These are phyloP conservation scores for Manihot esculenta DNA, from an alignment of 441 rosid genomes.

Conservation along the genomic window DNA sequence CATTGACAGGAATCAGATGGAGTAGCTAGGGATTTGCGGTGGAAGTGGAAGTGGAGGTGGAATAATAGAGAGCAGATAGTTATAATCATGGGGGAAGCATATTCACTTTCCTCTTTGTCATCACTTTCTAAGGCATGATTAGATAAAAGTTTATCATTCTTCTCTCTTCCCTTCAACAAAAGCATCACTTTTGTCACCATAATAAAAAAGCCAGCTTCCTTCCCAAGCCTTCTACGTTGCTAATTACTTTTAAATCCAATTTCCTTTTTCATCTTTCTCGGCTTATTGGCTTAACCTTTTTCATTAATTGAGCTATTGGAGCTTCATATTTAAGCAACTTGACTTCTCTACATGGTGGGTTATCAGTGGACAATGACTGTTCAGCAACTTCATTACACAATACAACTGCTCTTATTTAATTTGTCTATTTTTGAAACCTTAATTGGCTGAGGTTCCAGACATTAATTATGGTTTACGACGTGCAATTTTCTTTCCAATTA, in stretches of 20 bases:
- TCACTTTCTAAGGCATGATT: conserved; percentile 88
- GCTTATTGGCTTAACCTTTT: conserved; percentile 1
- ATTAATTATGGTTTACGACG: no score
- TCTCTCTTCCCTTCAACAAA: conserved; percentile 25
- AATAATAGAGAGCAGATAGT: conserved; percentile 42
- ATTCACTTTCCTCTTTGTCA: conserved; percentile 82
- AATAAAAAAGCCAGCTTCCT: conserved; percentile 31
- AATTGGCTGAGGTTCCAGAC: no score
- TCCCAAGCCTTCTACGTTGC: conserved; percentile 37
- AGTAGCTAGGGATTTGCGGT: conserved; percentile 48
- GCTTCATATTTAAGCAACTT: conserved; percentile 3
- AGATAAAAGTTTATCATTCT: conserved; percentile 59
- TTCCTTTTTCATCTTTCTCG: background rate
- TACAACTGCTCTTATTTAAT: background rate
- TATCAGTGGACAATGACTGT: background rate
- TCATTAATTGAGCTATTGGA: background rate
- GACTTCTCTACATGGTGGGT: conserved; percentile 1
- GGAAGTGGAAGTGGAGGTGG: conserved; percentile 59
- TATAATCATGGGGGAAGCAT: conserved; percentile 66
- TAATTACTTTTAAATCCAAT: background rate
- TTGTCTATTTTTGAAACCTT: background rate
- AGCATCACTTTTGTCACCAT: conserved; percentile 19
- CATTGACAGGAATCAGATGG: conserved; percentile 43
- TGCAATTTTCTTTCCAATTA: background rate
- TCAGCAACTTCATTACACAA: background rate